A percentile compares a stretch with the other conserved stretches of the same genome.
Evolutionary conservation across 805 yeast genomes (phyloP).

Genomic region (Vanderwaltozyma polyspora): DNA sequence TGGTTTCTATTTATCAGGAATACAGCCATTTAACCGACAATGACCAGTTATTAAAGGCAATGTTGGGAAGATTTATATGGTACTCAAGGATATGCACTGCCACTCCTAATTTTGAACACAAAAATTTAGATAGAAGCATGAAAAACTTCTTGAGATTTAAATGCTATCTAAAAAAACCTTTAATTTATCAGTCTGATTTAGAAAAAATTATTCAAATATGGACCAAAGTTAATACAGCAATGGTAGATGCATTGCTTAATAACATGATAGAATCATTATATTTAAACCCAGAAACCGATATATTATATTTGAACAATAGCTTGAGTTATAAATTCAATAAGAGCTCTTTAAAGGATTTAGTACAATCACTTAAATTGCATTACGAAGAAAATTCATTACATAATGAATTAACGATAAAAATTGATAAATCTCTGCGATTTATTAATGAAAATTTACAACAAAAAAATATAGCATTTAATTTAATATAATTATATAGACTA

Average conservation of each 20-base stretch:
- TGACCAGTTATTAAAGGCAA: background rate
- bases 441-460: too few relatives aligned
- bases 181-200: slow-evolving; percentile 10
- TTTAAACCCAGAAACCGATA: slow-evolving; percentile 13
- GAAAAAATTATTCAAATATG: slow-evolving; percentile 16
- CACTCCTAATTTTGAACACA: background rate
- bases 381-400: background rate
- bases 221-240: slow-evolving; percentile 10
- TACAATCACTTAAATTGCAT: slow-evolving; percentile 1
- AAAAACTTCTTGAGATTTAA: slow-evolving; percentile 21
- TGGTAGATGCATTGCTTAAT: slow-evolving; percentile 19
- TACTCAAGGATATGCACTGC: background rate
- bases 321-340: slow-evolving; percentile 12
- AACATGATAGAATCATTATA: slow-evolving; percentile 24
- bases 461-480: too few relatives aligned
- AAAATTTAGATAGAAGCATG: slow-evolving; percentile 8
- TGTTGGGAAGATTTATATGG: too few relatives aligned
- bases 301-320: slow-evolving; percentile 10
- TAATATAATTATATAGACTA: too few relatives aligned
- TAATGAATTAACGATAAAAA: too few relatives aligned
- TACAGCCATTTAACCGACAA: too few relatives aligned
- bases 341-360: slow-evolving; percentile 6
- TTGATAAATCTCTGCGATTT: too few relatives aligned
- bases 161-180: slow-evolving; percentile 16
- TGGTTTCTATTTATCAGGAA: slow-evolving; percentile 12